These are phyloP conservation scores for Fusarium bulbicola DNA, from an alignment of 2,329 filamentous ascomycete species.

Conservation along the genomic window DNA sequence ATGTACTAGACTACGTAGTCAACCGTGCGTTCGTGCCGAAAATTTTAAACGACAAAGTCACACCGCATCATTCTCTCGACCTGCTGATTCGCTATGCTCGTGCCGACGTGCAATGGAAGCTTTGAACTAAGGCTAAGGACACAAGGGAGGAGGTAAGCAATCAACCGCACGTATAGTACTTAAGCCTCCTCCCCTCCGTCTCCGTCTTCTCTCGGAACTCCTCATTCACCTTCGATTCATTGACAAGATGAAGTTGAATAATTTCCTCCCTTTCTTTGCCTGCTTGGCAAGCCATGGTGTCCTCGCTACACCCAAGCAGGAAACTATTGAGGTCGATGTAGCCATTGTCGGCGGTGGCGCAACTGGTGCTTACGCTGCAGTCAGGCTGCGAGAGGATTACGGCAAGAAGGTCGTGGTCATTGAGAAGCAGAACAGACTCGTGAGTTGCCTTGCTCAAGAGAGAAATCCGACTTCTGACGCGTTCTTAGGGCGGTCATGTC, in stretches of 20 bases:
- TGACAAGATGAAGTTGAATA: neutral
- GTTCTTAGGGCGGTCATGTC: constrained; percentile 22
- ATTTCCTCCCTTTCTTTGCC: neutral
- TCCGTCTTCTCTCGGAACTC: neutral
- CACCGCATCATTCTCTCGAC: rapidly evolving
- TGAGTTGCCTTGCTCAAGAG: neutral
- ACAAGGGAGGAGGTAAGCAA: neutral
- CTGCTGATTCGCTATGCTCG: neutral
- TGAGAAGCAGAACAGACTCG: constrained; percentile 26
- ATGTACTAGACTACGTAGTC: neutral
- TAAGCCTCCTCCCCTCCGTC: neutral
- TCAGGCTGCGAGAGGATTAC: constrained; percentile 31
- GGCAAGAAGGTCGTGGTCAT: constrained; percentile 27
- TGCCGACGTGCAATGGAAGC: neutral
- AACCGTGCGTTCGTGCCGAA: neutral
- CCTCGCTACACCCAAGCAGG: neutral
- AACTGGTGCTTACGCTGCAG: constrained; percentile 28
- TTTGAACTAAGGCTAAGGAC: neutral
- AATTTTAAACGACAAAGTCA: neutral
- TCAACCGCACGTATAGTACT: neutral
- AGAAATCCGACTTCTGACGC: neutral
- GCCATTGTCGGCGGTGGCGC: constrained; percentile 30
- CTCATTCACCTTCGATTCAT: rapidly evolving
- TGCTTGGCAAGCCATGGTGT: neutral
- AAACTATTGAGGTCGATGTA: constrained; percentile 20